Evolutionary conservation across 140 eudicot genomes (phyloP).

Genomic region (Bidens hawaiensis): DNA sequence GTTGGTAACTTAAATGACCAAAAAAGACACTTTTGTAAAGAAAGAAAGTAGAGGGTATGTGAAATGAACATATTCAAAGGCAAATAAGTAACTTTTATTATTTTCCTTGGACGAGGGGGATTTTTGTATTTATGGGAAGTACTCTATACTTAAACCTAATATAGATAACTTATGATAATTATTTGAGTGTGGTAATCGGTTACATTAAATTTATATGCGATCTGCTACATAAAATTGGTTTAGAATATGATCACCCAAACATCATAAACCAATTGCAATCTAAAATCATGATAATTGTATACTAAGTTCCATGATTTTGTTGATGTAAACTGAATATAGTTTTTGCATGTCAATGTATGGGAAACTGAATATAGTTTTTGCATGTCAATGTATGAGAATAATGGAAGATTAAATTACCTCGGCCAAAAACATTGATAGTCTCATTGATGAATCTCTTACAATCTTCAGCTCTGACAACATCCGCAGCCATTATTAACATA

Average conservation of each 20-base stretch:
- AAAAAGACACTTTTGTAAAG: not conserved
- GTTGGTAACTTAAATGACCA: not conserved
- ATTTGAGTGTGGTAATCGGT: not conserved
- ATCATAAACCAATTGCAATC: not conserved
- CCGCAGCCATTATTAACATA: conserved; percentile 84
- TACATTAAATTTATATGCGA: too few relatives aligned
- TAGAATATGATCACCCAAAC: not conserved
- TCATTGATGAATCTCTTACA: conserved; percentile 82
- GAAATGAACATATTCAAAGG: not conserved
- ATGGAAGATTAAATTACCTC: conserved; percentile 40
- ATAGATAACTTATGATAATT: too few relatives aligned
- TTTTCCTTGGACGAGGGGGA: not conserved
- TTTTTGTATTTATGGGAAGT: not conserved
- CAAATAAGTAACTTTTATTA: not conserved
- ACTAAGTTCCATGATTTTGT: not conserved
- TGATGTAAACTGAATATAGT: too few relatives aligned
- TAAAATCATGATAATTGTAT: not conserved
- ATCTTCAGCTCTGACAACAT: conserved; percentile 89
- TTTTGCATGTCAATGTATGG: too few relatives aligned
- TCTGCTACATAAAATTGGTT: not conserved
- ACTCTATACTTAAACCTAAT: too few relatives aligned
- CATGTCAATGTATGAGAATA: too few relatives aligned
- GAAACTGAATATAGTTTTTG: too few relatives aligned
- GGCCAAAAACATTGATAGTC: conserved; percentile 52
- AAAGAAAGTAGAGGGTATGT: not conserved